Conservation (phyloP, 1,284 basidiomycete species). For the Cryptococcus hybrid region DNA sequence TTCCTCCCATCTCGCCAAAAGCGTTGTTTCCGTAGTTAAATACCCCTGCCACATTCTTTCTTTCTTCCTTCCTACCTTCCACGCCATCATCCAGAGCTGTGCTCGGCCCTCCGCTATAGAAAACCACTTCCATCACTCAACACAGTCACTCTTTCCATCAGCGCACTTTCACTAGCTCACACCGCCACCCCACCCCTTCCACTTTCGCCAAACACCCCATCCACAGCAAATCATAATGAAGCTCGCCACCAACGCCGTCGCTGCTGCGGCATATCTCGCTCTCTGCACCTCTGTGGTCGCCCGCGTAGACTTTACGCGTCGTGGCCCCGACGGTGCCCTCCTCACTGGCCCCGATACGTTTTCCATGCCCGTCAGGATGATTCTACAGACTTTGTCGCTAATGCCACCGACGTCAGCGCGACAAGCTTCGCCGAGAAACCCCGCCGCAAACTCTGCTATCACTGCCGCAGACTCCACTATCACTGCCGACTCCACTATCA, state of each 20-base stretch:
- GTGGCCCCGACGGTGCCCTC: neutral
- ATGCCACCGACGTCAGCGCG: neutral
- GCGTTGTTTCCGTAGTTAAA: no score
- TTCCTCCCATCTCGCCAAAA: no score
- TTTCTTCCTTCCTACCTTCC: no score
- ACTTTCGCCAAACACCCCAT: neutral
- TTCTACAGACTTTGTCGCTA: neutral
- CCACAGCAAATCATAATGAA: conserved; percentile 6
- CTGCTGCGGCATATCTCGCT: conserved; percentile 9
- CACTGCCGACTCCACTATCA: neutral
- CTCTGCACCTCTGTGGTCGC: conserved; percentile 9
- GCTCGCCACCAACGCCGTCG: conserved; percentile 6
- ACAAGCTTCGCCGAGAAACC: neutral
- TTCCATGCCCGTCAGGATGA: conserved; percentile 4
- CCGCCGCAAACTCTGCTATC: neutral
- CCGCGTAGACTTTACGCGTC: conserved; percentile 1
- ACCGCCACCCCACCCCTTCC: neutral
- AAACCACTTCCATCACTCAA: no score
- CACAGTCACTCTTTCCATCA: no score
- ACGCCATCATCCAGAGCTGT: no score
- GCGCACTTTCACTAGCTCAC: no score
- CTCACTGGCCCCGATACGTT: conserved; percentile 1
- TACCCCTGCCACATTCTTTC: no score
- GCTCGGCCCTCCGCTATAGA: no score
- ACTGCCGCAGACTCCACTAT: neutral